Evolutionary conservation across 164 flowering plant species (phyloP), one percentile per base, ranked within the genome.

Genomic region (Paratinospora sagittata): DNA sequence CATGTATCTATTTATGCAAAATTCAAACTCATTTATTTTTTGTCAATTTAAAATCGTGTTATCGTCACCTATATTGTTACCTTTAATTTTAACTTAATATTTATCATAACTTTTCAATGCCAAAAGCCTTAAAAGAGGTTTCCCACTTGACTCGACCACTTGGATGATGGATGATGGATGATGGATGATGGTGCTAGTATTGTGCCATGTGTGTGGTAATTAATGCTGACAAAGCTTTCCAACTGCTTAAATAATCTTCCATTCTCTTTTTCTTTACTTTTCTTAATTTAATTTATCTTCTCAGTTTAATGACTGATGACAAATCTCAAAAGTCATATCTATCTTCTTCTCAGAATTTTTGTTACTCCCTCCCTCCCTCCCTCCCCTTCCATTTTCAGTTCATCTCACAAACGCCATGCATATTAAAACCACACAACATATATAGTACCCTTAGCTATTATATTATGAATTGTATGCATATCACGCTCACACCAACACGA

Each of bases 141-240:
- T 52, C 58, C n/a, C 58, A 52, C 58, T 52, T n/a, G n/a, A n/a
- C n/a, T n/a, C 21, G 58, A 52, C 58, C 58, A 52, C 58, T 52
- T 52, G 58, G 43, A 39, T 39, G 43, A 52, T 52, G 58, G 21
- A n/a, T n/a, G n/a, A n/a, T n/a, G n/a, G n/a, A n/a, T n/a, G n/a
- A n/a, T n/a, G n/a, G 43, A 39, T 39, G 43, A 52, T 52, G 58
- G 21, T 16, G 58, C n/a, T 14, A 52, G 16, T 17, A 52, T 52
- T 17, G 58, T 19, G 58, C 58, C 58, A 52, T 52, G 21, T 52
- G 58, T 39, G 43, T 39, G 43, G 39, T 8, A 3, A 36, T 52
- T 52, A 52, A 52, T 52, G 58, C 58, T 13, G 21, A 52, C 21
- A 16, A 13, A 52, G 58, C 58, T 52, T 52, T 52, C 58, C 58